Conservation (phyloP, 2,329 filamentous ascomycete species). For the Xylaria sp. region DNA sequence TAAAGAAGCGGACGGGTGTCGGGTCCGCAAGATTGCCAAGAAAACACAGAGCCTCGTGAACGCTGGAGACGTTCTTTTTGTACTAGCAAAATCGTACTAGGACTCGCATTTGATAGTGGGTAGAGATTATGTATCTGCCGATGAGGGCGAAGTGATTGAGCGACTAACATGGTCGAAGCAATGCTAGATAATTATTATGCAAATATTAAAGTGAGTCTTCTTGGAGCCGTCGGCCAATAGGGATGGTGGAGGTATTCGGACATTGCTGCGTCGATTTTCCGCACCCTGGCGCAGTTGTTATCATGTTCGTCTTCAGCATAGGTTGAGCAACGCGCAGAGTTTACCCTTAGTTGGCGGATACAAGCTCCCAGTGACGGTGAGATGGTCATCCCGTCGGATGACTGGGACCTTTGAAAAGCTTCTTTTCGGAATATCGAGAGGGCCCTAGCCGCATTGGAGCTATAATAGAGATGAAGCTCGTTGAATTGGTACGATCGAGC, state of each 20-base stretch:
- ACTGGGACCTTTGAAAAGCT: conserved; percentile 7
- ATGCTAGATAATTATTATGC: too few relatives aligned
- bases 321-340: neutral
- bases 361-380: conserved; percentile 14
- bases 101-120: too few relatives aligned
- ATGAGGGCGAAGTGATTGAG: too few relatives aligned
- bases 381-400: conserved; percentile 1
- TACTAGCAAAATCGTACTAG: neutral
- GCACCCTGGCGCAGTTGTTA: too few relatives aligned
- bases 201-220: too few relatives aligned
- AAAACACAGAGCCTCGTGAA: conserved; percentile 3
- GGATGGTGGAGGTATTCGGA: too few relatives aligned
- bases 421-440: conserved; percentile 19
- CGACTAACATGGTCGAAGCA: too few relatives aligned
- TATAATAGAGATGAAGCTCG: conserved; percentile 13
- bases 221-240: too few relatives aligned
- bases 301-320: too few relatives aligned
- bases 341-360: conserved; percentile 15
- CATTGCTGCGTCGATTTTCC: too few relatives aligned
- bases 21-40: conserved; percentile 5
- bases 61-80: conserved; percentile 8
- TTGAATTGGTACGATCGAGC: conserved; percentile 23
- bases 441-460: neutral
- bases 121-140: too few relatives aligned
- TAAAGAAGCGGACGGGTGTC: conserved; percentile 14